A percentile compares a stretch with the other conserved stretches of the same genome.
phyloP scores from a whole-genome alignment of 176 grass and related monocot genomes.

The Elaeis guineensis region DNA sequence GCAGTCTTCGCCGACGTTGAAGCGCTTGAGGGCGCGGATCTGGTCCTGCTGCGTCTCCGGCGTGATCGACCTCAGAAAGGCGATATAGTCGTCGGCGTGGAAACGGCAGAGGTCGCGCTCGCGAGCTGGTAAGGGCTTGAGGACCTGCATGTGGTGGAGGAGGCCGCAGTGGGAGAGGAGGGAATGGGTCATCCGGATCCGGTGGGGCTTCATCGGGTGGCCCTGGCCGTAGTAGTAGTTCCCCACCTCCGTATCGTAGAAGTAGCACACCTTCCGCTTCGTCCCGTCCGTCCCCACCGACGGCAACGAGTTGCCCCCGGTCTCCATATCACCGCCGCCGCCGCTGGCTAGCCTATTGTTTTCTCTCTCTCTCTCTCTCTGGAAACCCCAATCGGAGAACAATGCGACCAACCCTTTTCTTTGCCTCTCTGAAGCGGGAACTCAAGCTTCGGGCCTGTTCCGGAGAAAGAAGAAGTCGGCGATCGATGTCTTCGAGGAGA shows the following conservation, averaged over 20 bases:
- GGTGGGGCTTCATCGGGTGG: slow-evolving; percentile 90
- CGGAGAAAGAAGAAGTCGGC: no score
- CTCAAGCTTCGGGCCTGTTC: no score
- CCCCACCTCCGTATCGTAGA: slow-evolving; percentile 92
- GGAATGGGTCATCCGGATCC: slow-evolving; percentile 90
- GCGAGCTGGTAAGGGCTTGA: slow-evolving; percentile 44
- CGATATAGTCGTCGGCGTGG: slow-evolving; percentile 89
- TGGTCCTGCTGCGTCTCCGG: slow-evolving; percentile 78
- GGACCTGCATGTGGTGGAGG: slow-evolving; percentile 61
- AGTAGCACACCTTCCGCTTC: slow-evolving; percentile 96
- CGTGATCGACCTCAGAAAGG: slow-evolving; percentile 63
- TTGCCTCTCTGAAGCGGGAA: no score
- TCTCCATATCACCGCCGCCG: slow-evolving; percentile 18
- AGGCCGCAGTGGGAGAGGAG: slow-evolving; percentile 64
- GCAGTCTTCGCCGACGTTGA: slow-evolving; percentile 87
- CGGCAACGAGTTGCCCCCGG: slow-evolving; percentile 65
- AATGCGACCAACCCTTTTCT: no score
- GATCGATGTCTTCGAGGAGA: no score
- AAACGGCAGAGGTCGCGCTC: slow-evolving; percentile 75
- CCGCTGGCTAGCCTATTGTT: no score
- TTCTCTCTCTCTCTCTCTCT: no score
- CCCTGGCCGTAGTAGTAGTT: slow-evolving; percentile 98
- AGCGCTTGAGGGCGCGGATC: slow-evolving; percentile 50
- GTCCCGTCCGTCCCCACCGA: slow-evolving; percentile 43
- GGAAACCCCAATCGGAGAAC: no score